A percentile compares a stretch with the other conserved stretches of the same genome.
These are phyloP conservation scores for Gardenia jasminoides DNA, from an alignment of 257 asterid species.

Conservation along the genomic window DNA sequence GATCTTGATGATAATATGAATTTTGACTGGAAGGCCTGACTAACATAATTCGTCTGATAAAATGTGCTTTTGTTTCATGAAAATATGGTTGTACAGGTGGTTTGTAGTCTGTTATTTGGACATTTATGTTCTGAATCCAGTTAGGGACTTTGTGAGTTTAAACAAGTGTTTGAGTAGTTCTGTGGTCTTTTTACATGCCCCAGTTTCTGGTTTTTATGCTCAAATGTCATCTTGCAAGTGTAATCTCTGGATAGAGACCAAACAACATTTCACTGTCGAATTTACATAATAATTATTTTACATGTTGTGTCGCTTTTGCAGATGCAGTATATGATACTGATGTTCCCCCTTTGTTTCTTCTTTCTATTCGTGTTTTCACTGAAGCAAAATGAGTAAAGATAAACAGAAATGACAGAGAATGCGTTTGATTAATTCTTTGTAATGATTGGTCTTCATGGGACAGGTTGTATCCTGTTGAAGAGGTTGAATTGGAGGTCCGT, in stretches of 20 bases:
- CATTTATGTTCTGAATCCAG: conserved; percentile 3
- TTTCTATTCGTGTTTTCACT: too few species aligned
- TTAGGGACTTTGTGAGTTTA: conserved; percentile 35
- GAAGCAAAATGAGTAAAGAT: too few species aligned
- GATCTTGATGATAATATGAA: conserved; percentile 73
- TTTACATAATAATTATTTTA: neutral
- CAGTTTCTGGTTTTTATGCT: conserved; percentile 14
- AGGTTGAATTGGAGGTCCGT: too few species aligned
- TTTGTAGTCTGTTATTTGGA: conserved; percentile 13
- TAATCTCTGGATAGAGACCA: conserved; percentile 37
- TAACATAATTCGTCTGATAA: conserved; percentile 20
- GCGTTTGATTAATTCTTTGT: too few species aligned
- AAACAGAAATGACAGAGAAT: too few species aligned
- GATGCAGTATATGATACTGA: neutral
- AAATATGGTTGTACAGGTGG: conserved; percentile 52
- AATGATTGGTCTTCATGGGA: too few species aligned
- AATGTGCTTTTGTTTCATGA: neutral
- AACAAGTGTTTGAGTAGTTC: conserved; percentile 14
- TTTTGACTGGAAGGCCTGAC: conserved; percentile 79
- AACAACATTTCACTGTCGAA: neutral
- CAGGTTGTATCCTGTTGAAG: too few species aligned
- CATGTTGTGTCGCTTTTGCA: neutral
- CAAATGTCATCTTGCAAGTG: conserved; percentile 38
- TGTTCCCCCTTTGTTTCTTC: neutral
- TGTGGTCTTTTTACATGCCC: neutral